Base-by-base conservation (phyloP, 345 rosid species). In the Populus deltoides region DNA sequence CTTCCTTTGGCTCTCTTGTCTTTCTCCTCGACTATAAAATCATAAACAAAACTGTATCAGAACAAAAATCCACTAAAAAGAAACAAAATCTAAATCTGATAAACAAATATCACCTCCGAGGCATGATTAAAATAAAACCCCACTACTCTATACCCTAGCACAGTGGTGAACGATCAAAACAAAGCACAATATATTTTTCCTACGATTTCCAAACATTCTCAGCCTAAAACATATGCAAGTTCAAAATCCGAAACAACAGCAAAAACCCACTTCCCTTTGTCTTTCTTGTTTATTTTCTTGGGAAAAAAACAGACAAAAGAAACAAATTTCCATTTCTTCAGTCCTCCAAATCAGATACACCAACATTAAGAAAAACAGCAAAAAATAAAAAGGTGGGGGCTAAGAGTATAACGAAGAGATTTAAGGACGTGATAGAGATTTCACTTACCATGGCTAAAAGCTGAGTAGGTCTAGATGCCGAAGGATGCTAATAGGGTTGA, bases 1-100 rank as follows among this genome's bases (percentile, higher is more conserved):
- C 98, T 66, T 89, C 98, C 92, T 94, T 94, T 20, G 96, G 96
- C 83, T 94, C 98, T 75, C 93, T 91, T 0, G 80, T 84, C 87
- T 87, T 94, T 76, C 86, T 90, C 86, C 74, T 91, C 62, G 98
- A 92, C 97, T 94, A 80, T 8, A 68, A 77, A 43, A 59, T 22
- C 31, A 66, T 22, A 5, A 33, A 77, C 27, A 29, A 29, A 39
- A 38, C 7, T 16, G 3, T 13, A 61, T 59, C 73, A 69, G 67
- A 39, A 39, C 31, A 35, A 7, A 35, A 33, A 36, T 2, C 13
- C 33, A 43, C 16, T 36, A 10, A 36, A 24, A 68, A 25, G 10
- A 51, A n/a, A 15, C 25, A 71, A 25, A 47, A 35, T 24, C 22
- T n/a, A 27, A 8, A 47, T 45, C 10, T 1, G 13, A 8, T 22